Base-by-base conservation (phyloP, 73 alveolate species). In the Breviolum minutum region DNA sequence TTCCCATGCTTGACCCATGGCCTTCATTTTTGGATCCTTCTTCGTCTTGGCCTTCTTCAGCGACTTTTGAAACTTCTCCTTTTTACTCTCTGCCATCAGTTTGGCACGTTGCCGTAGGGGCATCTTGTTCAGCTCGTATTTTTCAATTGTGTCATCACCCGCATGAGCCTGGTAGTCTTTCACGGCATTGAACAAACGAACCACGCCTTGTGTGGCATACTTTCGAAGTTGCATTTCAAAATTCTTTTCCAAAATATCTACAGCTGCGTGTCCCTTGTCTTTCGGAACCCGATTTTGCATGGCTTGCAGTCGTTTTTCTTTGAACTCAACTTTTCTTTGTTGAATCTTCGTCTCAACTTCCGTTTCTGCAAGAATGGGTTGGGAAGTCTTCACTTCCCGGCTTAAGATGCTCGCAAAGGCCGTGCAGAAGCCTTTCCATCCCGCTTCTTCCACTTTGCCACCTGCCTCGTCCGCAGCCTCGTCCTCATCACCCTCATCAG, bases 191-290 rank as follows among this genome's bases (percentile, higher is more conserved):
- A 92, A 92, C 82, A 92, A 24, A 19, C 98, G 98, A 54, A 92
- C 98, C 79, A 92, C 98, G 22, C 98, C 98, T 29, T 92, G 98
- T 8, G 98, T 92, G 98, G 98, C 98, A 74, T 74, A 92, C 90
- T 92, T 92, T 26, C 98, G 98, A 11, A 92, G 98, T 32, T 92
- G 98, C 98, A 63, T 81, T 29, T 92, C 98, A n/a, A 92, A 74
- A 69, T 92, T 92, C 68, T 92, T 92, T 48, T 74, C 81, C 48
- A 81, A 24, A 54, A 92, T 74, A 48, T 92, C 81, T 54, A 81
- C 89, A 10, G 68, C 64, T 40, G 89, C 86, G 48, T 92, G 98
- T n/a, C 98, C 98, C 60, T 74, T 92, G 61, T 92, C 98, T 90
- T 92, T 92, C 81, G 60, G 81, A 54, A 81, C 66, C 91, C 66